Evolutionary conservation across 2,329 filamentous ascomycete genomes (phyloP), one percentile per base, ranked within the genome.

Genomic region (Alternaria sp.): DNA sequence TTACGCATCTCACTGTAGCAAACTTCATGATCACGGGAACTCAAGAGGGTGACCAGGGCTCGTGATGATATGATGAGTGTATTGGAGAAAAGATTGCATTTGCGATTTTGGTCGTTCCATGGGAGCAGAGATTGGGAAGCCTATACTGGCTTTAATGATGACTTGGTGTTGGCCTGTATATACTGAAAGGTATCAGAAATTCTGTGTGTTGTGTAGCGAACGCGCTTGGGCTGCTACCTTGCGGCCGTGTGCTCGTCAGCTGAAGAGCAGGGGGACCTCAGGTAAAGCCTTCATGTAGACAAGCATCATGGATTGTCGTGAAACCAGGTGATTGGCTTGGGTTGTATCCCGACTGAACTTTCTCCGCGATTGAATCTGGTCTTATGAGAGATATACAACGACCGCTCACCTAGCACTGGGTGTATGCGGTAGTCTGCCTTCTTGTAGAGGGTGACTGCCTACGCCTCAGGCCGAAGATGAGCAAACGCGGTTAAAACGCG

Each of bases 381-480:
- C 9, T 6, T 41, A 18, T 18, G n/a, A 41, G 15, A 41, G n/a
- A 18, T 18, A 11, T 0, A 18, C 37, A 41, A 41, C 37, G n/a
- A 11, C n/a, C 37, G 37, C 37, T 41, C n/a, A 41, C 37, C 15
- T 41, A 6, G 37, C n/a, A 41, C 9, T 41, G 9, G n/a, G 37
- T 41, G 37, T 18, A 18, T 0, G 37, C 37, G 37, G 37, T 3
- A 18, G 4, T 41, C 9, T 41, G 37, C 37, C n/a, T 18, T 41
- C 37, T 3, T 41, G 15, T 2, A 41, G 37, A 41, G n/a, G 3
- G 37, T 41, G 0, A 41, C 37, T 18, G n/a, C 37, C 3, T 41
- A 18, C 37, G 37, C 37, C 9, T 3, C 1, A 18, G 37, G n/a
- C 37, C 15, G 2, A 6, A 0, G 0, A 0, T 41, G n/a, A 18